phyloP scores from a whole-genome alignment of 345 rosid genomes.

The Adansonia digitata region DNA sequence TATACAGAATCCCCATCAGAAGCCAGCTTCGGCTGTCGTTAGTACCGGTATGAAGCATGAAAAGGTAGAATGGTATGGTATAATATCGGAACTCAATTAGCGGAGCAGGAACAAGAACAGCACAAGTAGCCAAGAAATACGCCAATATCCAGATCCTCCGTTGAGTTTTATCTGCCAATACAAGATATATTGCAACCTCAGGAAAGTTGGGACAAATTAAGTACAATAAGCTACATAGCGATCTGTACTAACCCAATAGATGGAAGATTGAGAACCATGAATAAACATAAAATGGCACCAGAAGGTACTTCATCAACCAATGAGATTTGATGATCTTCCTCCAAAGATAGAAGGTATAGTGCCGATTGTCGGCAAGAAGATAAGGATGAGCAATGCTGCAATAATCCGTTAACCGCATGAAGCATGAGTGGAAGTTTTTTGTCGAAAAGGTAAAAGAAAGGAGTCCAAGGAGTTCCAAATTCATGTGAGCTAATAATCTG shows the following conservation, averaged over 20 bases:
- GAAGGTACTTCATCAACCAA: constrained; percentile 62
- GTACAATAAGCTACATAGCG: not conserved
- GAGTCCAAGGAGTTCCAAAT: not conserved
- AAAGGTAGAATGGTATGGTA: constrained; percentile 66
- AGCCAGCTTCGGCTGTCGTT: constrained; percentile 35
- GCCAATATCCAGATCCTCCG: constrained; percentile 58
- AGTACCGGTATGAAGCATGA: constrained; percentile 48
- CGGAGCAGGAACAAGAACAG: constrained; percentile 81
- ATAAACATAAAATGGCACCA: constrained; percentile 68
- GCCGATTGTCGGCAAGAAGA: constrained; percentile 95
- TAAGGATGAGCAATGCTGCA: constrained; percentile 92
- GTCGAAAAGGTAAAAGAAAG: not conserved
- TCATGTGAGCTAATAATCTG: constrained; percentile 3
- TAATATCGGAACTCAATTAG: constrained; percentile 90
- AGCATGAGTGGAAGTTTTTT: constrained; percentile 10
- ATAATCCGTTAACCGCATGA: constrained; percentile 14
- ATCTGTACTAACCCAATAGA: constrained; percentile 48
- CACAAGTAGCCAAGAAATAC: constrained; percentile 71
- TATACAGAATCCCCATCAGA: constrained; percentile 42
- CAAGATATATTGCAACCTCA: constrained; percentile 7
- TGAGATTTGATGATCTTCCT: constrained; percentile 70
- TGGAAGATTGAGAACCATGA: constrained; percentile 82
- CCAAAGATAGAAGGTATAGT: constrained; percentile 89
- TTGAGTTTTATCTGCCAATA: constrained; percentile 46
- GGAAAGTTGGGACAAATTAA: not conserved